phyloP scores from a whole-genome alignment of 2,329 filamentous ascomycete genomes.

The Talaromyces islandicus region DNA sequence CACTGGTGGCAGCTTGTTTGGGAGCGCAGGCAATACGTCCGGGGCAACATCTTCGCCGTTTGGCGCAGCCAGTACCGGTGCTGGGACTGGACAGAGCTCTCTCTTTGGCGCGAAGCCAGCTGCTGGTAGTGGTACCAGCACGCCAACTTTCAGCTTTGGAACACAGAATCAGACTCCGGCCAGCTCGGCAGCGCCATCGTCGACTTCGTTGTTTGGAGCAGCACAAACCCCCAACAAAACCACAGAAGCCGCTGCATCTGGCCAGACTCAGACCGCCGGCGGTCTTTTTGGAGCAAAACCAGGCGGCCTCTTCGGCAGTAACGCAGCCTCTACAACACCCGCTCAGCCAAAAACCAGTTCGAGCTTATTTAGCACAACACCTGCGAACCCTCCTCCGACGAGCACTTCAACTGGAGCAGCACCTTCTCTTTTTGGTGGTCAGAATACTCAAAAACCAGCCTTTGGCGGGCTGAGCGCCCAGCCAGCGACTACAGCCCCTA shows the following conservation, averaged over 20 bases:
- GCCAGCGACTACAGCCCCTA: constrained; percentile 12
- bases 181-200: constrained; percentile 18
- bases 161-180: constrained; percentile 15
- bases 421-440: constrained; percentile 21
- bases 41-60: constrained; percentile 27
- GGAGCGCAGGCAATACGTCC: constrained; percentile 29
- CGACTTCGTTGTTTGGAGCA: constrained; percentile 23
- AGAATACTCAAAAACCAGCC: constrained; percentile 21
- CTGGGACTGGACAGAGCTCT: constrained; percentile 17
- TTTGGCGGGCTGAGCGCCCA: constrained; percentile 23
- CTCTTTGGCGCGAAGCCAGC: constrained; percentile 21
- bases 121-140: constrained; percentile 16
- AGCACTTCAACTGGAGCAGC: constrained; percentile 22
- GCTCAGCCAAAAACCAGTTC: constrained; percentile 25
- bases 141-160: constrained; percentile 29
- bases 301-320: constrained; percentile 25
- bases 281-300: constrained; percentile 30
- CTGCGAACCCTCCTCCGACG: constrained; percentile 43
- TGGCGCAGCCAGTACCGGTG: constrained; percentile 22
- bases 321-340: constrained; percentile 33
- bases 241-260: constrained; percentile 24
- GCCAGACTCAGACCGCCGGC: constrained; percentile 20
- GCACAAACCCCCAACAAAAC: constrained; percentile 33
- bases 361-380: constrained; percentile 33
- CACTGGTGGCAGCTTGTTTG: constrained; percentile 33